These are phyloP conservation scores for Friedmanniomyces simplex DNA, from an alignment of 495 filamentous ascomycete genomes.

Conservation along the genomic window DNA sequence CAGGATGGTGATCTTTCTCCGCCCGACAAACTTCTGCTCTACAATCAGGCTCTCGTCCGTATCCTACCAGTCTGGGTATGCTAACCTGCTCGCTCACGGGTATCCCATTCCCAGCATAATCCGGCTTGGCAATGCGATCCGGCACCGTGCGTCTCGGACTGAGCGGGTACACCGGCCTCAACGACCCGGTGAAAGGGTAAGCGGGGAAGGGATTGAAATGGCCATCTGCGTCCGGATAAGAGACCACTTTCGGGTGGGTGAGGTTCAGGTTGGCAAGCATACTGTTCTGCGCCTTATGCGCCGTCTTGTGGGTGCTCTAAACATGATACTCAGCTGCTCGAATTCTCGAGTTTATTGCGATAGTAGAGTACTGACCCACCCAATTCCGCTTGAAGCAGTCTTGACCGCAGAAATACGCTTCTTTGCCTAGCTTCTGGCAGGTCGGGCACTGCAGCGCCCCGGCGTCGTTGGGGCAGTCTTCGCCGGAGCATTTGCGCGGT, in stretches of 20 bases:
- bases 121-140: conserved; percentile 69
- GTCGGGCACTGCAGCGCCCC: conserved; percentile 84
- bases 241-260: conserved; percentile 62
- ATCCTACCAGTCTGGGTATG: neutral
- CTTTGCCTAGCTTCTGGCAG: conserved; percentile 79
- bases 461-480: conserved; percentile 74
- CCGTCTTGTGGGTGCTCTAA: conserved; percentile 71
- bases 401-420: conserved; percentile 94
- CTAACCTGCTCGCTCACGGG: conserved; percentile 62
- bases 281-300: conserved; percentile 79
- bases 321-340: neutral
- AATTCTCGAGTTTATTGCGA: neutral
- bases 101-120: conserved; percentile 74
- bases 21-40: conserved; percentile 40
- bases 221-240: conserved; percentile 82
- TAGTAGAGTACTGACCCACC: conserved; percentile 47
- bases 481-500: conserved; percentile 65
- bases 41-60: neutral
- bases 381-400: conserved; percentile 98
- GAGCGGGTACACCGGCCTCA: conserved; percentile 85
- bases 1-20: conserved; percentile 72
- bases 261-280: conserved; percentile 48
- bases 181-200: conserved; percentile 65
- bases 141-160: conserved; percentile 65
- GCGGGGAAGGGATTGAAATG: conserved; percentile 83